Percentiles rank a stretch among this genome's conserved stretches.
Conservation (phyloP, 129 eudicot species). For the Deinandra increscens region DNA sequence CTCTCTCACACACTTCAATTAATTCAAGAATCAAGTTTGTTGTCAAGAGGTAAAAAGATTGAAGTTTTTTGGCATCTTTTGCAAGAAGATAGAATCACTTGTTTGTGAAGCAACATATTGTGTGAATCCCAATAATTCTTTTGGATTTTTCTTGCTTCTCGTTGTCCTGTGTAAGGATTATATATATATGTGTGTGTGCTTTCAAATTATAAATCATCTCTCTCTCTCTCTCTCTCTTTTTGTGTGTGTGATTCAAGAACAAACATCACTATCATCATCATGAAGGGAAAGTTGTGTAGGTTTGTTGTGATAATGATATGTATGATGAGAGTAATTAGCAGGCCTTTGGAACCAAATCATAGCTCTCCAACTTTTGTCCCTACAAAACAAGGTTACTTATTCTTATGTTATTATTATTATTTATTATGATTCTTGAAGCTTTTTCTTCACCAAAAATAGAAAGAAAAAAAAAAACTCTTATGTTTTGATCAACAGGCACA, state of each 20-base stretch:
- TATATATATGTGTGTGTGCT: constrained; percentile 6
- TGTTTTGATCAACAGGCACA: constrained; percentile 17
- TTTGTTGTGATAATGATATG: constrained; percentile 23
- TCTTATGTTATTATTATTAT: not conserved
- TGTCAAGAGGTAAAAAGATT: constrained; percentile 41
- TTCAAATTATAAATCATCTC: constrained; percentile 27
- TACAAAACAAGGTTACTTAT: constrained; percentile 31
- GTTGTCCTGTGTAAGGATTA: not conserved
- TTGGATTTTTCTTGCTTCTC: constrained; percentile 27
- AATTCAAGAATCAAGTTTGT: constrained; percentile 34
- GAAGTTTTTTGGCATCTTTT: not conserved
- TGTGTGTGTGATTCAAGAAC: constrained; percentile 29
- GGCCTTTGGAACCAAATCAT: constrained; percentile 34
- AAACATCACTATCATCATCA: constrained; percentile 19
- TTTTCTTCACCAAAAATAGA: constrained; percentile 1
- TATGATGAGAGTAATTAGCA: constrained; percentile 33
- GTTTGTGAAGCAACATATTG: constrained; percentile 40
- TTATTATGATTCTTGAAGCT: constrained; percentile 14
- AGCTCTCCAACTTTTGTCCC: constrained; percentile 21
- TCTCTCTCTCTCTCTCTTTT: constrained; percentile 24
- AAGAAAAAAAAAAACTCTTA: not conserved
- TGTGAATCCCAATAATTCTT: constrained; percentile 29
- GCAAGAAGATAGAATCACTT: constrained; percentile 36
- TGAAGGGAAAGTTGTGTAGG: constrained; percentile 32
- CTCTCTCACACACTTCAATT: not conserved